Conservation (phyloP, 495 filamentous ascomycete genomes). For the Neurospora intermedia region DNA sequence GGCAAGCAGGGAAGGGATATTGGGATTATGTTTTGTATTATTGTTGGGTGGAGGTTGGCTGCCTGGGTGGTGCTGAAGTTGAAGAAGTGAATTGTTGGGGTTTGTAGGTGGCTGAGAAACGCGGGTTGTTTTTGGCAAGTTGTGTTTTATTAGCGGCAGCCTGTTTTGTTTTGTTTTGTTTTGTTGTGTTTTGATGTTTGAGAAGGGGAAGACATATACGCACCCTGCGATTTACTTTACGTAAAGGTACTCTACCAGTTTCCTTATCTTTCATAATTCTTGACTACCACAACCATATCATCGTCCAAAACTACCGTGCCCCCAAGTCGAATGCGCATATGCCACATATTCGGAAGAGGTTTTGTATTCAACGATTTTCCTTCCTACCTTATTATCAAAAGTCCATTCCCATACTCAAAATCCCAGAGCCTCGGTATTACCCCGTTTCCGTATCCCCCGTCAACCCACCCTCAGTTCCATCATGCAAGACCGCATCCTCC, state of each 20-base stretch:
- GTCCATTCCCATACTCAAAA: neutral
- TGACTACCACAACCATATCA: no score
- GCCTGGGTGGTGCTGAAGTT: conserved; percentile 31
- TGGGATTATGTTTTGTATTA: conserved; percentile 65
- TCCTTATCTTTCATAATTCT: no score
- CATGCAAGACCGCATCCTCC: conserved; percentile 12
- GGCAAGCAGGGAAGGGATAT: conserved; percentile 58
- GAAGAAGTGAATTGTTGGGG: conserved; percentile 9
- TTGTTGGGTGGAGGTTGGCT: conserved; percentile 58
- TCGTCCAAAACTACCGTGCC: no score
- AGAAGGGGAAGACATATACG: no score
- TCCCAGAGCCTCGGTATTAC: neutral
- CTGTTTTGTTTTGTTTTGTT: no score
- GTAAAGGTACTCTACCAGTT: no score
- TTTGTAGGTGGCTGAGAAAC: no score
- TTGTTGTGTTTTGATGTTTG: no score
- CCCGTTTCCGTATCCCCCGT: neutral
- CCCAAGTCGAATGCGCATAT: no score
- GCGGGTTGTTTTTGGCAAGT: neutral
- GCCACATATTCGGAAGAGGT: no score
- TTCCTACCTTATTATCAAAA: neutral
- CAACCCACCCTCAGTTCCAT: neutral
- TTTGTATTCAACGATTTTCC: no score
- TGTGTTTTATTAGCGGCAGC: neutral
- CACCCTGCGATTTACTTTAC: no score